Conservation (phyloP, 768 basidiomycete genomes). For the Suillus tomentosus region DNA sequence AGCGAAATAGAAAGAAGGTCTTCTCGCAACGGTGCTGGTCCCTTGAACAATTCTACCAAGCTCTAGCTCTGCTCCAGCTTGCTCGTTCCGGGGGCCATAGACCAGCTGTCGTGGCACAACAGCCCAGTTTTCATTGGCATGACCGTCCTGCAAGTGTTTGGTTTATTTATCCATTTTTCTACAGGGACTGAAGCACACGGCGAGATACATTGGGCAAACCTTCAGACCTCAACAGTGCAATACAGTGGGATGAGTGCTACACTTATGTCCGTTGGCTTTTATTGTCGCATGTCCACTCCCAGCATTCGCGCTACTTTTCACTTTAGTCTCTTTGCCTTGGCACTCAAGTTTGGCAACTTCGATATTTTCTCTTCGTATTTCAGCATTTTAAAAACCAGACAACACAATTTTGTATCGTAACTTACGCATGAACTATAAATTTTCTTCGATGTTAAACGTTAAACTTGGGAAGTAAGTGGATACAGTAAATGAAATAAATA, state of each 20-base stretch:
- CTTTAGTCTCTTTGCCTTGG: conserved; percentile 4
- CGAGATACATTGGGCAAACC: conserved; percentile 22
- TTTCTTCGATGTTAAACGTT: conserved; percentile 15
- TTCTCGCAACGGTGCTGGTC: conserved; percentile 12
- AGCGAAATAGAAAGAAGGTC: conserved; percentile 30
- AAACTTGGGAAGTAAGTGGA: background rate
- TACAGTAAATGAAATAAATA: background rate
- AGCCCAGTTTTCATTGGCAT: conserved; percentile 20
- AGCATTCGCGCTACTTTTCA: conserved; percentile 11
- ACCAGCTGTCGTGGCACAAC: conserved; percentile 12
- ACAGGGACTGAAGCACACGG: conserved; percentile 31
- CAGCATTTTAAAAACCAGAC: conserved; percentile 21
- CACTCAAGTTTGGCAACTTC: conserved; percentile 9
- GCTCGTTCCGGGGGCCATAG: conserved; percentile 10
- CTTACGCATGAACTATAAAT: conserved; percentile 37
- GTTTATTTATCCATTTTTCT: conserved; percentile 36
- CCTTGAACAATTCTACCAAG: conserved; percentile 13
- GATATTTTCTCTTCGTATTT: conserved; percentile 22
- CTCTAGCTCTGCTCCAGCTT: conserved; percentile 6
- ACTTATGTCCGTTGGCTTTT: conserved; percentile 23
- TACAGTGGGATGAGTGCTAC: conserved; percentile 18
- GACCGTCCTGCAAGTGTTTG: conserved; percentile 20
- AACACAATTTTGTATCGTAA: conserved; percentile 32
- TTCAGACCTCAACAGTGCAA: conserved; percentile 15
- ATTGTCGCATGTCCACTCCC: conserved; percentile 15